phyloP scores from a whole-genome alignment of 129 eudicot species.

The Solidago caesia region DNA sequence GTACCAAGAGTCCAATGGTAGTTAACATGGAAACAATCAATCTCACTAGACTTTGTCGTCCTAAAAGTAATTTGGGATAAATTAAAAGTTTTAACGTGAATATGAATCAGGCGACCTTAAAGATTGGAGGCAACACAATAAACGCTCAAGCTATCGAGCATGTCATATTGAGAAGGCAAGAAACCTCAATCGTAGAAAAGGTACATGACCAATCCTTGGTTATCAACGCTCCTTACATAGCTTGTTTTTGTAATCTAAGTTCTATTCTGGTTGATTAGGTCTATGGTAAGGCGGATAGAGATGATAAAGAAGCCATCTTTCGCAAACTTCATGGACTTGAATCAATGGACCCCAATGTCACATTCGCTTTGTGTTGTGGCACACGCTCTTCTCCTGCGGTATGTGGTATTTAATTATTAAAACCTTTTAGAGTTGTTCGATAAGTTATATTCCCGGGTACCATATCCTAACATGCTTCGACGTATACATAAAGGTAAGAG shows the following conservation, averaged over 20 bases:
- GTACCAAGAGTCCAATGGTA: neutral
- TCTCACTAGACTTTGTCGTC: neutral
- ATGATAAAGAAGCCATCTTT: constrained; percentile 48
- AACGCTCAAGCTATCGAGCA: constrained; percentile 83
- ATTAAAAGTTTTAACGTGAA: neutral
- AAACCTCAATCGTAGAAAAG: constrained; percentile 54
- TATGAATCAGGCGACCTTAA: constrained; percentile 65
- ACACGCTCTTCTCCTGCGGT: constrained; percentile 93
- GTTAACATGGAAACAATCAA: neutral
- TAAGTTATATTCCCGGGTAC: neutral
- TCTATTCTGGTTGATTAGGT: constrained; percentile 27
- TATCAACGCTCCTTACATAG: neutral
- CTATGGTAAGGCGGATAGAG: constrained; percentile 43
- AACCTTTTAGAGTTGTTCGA: neutral
- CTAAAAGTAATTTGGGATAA: neutral
- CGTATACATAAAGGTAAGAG: constrained; percentile 49
- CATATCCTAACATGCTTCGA: neutral
- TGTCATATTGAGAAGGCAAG: constrained; percentile 68
- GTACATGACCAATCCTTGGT: constrained; percentile 28
- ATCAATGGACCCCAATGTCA: constrained; percentile 62
- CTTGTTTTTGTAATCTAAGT: constrained; percentile 2
- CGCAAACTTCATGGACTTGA: constrained; percentile 67
- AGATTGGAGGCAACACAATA: constrained; percentile 77
- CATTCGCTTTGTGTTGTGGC: constrained; percentile 87
- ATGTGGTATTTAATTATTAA: constrained; percentile 17